These are phyloP conservation scores for Sutorius australiensis DNA, from an alignment of 768 basidiomycete genomes.

Conservation along the genomic window DNA sequence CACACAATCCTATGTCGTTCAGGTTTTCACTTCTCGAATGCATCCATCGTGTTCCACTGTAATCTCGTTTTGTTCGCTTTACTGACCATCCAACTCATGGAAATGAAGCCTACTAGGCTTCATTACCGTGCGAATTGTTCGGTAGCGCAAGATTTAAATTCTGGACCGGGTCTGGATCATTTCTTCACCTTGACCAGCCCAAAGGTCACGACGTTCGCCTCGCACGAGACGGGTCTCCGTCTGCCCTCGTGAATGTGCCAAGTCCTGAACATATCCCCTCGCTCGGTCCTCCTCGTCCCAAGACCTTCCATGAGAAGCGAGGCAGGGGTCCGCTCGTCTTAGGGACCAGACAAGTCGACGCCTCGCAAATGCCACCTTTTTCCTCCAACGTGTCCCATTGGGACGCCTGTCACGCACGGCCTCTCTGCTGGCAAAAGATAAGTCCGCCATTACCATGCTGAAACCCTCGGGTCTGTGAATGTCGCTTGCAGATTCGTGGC, in stretches of 20 bases:
- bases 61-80: not conserved
- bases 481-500: not conserved
- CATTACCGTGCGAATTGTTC: not conserved
- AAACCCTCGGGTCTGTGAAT: not conserved
- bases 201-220: slow-evolving; percentile 66
- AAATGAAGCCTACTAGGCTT: no score
- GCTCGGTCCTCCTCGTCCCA: slow-evolving; percentile 39
- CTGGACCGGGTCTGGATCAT: not conserved
- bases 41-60: not conserved
- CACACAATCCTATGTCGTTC: not conserved
- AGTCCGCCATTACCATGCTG: not conserved
- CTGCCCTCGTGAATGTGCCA: slow-evolving; percentile 62
- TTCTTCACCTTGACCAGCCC: slow-evolving; percentile 29
- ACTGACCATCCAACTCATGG: not conserved
- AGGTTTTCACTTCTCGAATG: no score
- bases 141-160: not conserved
- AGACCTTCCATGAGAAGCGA: slow-evolving; percentile 30
- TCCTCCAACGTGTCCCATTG: not conserved
- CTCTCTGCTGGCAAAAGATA: not conserved
- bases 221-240: slow-evolving; percentile 40
- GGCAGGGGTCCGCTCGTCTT: slow-evolving; percentile 40
- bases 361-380: no score
- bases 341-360: slow-evolving; percentile 41
- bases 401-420: slow-evolving; percentile 7
- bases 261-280: slow-evolving; percentile 71